Evolutionary conservation across 441 rosid genomes (phyloP), one percentile per base, ranked within the genome.

Genomic region (Monsonia emarginata): DNA sequence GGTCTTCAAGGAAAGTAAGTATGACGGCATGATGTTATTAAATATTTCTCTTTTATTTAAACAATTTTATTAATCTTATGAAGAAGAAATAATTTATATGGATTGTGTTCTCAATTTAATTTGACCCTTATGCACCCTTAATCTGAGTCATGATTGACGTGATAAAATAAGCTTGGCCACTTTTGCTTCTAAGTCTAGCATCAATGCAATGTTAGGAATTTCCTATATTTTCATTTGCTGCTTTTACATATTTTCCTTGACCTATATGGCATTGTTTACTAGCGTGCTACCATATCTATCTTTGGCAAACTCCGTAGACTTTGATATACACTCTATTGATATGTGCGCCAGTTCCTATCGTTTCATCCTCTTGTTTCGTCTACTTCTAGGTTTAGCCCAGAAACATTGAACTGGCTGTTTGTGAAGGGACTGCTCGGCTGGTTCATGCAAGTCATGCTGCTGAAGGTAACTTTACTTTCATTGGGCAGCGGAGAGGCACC

Each of bases 401-500:
- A 92, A 75, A 85, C 88, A 69, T 79, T 92, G 28, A 88, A 84
- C 69, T 90, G 94, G 96, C 76, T 88, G 76, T 88, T 90, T 61
- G 78, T 82, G 70, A 90, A 88, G 83, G 97, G 98, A 66, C 75
- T 88, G 70, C 80, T 92, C 38, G 97, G 96, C 36, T 90, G 98
- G 98, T 81, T 83, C 75, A 28, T 84, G 75, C 96, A 92, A 80
- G 88, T 86, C 69, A 79, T 81, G 72, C 76, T 92, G 74, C 89
- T 92, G 69, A 92, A 92, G 78, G 77, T 86, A 60, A 82, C 88
- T 18, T 77, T 92, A 71, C 84, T 92, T 21, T 85, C 95, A 65
- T 54, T 92, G 82, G 92, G 92, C 54, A 83, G 86, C n/a, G 97
- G 86, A 5, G 92, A 90, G 84, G 95, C 91, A 65, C 92, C 98